Evolutionary conservation across 2,329 filamentous ascomycete species (phyloP).

Genomic region (Juglanconis juglandina): DNA sequence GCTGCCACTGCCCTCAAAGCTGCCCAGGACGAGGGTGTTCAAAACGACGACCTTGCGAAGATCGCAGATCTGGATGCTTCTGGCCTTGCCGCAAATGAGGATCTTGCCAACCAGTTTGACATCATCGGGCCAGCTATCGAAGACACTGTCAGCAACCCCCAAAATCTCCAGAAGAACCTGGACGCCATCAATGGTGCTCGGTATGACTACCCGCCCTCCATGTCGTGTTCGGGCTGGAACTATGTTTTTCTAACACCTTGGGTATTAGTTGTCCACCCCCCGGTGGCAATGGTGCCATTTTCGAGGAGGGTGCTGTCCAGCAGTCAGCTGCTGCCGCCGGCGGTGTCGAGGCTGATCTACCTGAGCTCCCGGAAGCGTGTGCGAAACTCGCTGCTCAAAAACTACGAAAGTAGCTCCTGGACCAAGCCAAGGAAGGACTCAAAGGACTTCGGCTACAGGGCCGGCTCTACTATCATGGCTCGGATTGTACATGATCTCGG

Average conservation of each 20-base stretch:
- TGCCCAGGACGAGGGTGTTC: constrained; percentile 10
- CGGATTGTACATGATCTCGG: too few species aligned
- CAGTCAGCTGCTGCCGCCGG: constrained; percentile 4
- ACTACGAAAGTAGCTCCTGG: too few species aligned
- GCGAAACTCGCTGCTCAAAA: too few species aligned
- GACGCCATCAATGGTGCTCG: constrained; percentile 15
- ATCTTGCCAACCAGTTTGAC: constrained; percentile 5
- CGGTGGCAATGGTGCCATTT: constrained; percentile 5
- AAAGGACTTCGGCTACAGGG: too few species aligned
- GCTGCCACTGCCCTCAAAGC: constrained; percentile 4
- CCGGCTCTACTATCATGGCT: too few species aligned
- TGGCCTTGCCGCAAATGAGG: not conserved
- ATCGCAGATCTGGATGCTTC: constrained; percentile 6
- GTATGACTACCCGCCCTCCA: not conserved
- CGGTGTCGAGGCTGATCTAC: not conserved
- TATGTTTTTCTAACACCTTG: not conserved
- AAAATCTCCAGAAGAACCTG: constrained; percentile 11
- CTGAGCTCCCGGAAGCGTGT: constrained; percentile 4
- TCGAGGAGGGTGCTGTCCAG: constrained; percentile 13
- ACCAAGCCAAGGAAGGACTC: too few species aligned
- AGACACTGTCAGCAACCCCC: constrained; percentile 9
- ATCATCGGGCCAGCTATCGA: constrained; percentile 13
- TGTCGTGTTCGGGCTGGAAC: not conserved
- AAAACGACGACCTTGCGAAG: not conserved
- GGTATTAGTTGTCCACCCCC: constrained; percentile 5